These are phyloP conservation scores for Phytomonas francai DNA, from an alignment of 208 protist genomes.

Conservation along the genomic window DNA sequence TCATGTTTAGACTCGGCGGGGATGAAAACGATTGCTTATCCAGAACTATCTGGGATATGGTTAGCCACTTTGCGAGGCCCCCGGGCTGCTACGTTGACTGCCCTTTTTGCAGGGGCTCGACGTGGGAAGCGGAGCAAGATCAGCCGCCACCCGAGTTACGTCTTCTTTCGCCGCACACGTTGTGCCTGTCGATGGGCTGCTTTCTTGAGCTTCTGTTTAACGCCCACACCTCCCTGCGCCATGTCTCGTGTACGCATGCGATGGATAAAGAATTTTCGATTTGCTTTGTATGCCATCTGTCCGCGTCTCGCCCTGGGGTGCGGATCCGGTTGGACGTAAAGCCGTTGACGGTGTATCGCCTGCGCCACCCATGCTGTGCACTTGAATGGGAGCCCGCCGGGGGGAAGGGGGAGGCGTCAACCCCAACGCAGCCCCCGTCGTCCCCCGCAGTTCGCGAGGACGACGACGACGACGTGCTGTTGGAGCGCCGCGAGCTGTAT, in stretches of 20 bases:
- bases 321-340: not conserved
- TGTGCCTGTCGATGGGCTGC: constrained; percentile 47
- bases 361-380: not conserved
- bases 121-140: not conserved
- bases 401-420: not conserved
- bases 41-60: not conserved
- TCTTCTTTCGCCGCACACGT: constrained; percentile 23
- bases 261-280: not conserved
- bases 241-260: not conserved
- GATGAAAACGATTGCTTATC: not conserved
- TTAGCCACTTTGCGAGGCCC: not conserved
- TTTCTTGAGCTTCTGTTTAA: constrained; percentile 48
- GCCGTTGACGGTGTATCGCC: constrained; percentile 1
- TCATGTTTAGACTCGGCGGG: not conserved
- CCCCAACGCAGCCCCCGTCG: not conserved
- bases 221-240: not conserved
- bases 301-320: not conserved
- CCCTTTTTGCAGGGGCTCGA: not conserved
- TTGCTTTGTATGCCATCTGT: not conserved
- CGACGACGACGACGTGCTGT: not conserved
- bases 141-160: constrained; percentile 8
- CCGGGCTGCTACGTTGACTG: not conserved
- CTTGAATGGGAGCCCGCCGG: not conserved
- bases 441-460: not conserved
- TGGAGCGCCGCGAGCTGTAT: not conserved